Conservation (phyloP, 768 basidiomycete species). For the Xanthoconium stramineum region DNA sequence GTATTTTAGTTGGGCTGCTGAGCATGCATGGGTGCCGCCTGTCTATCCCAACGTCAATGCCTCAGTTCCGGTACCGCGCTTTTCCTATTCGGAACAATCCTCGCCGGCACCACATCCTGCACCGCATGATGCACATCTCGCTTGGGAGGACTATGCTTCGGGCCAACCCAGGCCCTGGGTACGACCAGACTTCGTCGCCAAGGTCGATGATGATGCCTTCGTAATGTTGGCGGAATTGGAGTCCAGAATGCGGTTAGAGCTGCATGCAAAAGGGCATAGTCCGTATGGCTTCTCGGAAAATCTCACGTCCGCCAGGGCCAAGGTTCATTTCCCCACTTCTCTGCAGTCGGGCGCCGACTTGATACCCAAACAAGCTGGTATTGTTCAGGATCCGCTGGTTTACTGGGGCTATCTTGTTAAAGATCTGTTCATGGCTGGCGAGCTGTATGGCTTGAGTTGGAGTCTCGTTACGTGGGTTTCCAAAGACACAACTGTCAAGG, state of each 20-base stretch:
- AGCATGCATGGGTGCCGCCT: conserved; percentile 88
- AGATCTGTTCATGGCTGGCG: conserved; percentile 93
- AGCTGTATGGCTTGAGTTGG: conserved; percentile 88
- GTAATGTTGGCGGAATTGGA: conserved; percentile 94
- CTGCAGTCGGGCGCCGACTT: not conserved
- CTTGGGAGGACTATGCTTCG: conserved; percentile 47
- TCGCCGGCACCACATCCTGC: conserved; percentile 58
- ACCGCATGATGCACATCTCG: conserved; percentile 64
- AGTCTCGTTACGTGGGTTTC: conserved; percentile 85
- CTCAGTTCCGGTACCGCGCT: conserved; percentile 40
- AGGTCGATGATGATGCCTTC: conserved; percentile 95
- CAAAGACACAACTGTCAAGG: conserved; percentile 65
- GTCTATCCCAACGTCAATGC: conserved; percentile 46
- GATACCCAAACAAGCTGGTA: conserved; percentile 7
- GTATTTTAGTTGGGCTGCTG: conserved; percentile 91
- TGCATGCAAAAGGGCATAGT: conserved; percentile 45
- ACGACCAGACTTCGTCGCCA: conserved; percentile 87
- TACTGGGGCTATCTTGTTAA: conserved; percentile 93
- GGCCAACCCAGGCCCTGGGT: conserved; percentile 61
- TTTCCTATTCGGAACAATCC: conserved; percentile 66
- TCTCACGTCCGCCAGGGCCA: conserved; percentile 1
- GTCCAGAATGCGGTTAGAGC: conserved; percentile 75
- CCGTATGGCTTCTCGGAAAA: conserved; percentile 21
- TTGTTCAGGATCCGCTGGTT: conserved; percentile 60
- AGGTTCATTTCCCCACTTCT: not conserved